Base-by-base conservation (phyloP, 2,329 filamentous ascomycete genomes). In the Colletotrichum spaethianum region DNA sequence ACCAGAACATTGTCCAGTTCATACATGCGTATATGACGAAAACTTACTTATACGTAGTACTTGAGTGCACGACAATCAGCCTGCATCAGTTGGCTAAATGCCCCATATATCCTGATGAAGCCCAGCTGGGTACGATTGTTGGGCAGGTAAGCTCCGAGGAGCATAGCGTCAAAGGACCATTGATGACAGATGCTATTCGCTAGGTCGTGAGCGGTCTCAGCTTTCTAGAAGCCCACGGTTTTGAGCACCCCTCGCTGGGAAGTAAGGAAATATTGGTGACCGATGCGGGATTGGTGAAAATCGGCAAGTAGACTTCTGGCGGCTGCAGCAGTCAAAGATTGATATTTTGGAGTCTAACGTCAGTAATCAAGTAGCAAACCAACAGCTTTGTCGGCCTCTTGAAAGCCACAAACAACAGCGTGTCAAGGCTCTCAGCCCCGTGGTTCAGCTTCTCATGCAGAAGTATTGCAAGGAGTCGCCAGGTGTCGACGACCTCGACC, bases 151-250 rank as follows among this genome's bases (percentile, higher is more conserved):
- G 26, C 4, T 26, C 11, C 9, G 20, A 31, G 2, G 26, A 52
- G 9, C 23, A 52, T 46, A 18, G 11, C 23, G 16, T 52, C 7
- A 26, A 52, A 26, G 23, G 23, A 52, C 26, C 9, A 26, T 16
- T 5, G 9, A 31, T 52, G 11, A 52, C 4, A 23, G 40, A n/a
- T 62, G 31, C 28, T 56, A 28, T 28, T 6, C 36, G 18, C 20
- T 56, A 56, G 31, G 31, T 56, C 16, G 28, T 38, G 9, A 28
- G 26, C 48, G 11, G 48, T 52, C 42, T 62, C 26, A 62, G 40
- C 42, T 62, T 33, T 62, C 28, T 62, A 62, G 59, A 62, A 62
- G 42, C 5, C 31, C 9, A 50, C 26, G 18, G 59, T 26, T 50
- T 61, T 48, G 7, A 48, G 28, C 18, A 61, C 44, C 40, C 40